Conservation (phyloP, 2,329 filamentous ascomycete genomes). For the Beauveria brongniartii region DNA sequence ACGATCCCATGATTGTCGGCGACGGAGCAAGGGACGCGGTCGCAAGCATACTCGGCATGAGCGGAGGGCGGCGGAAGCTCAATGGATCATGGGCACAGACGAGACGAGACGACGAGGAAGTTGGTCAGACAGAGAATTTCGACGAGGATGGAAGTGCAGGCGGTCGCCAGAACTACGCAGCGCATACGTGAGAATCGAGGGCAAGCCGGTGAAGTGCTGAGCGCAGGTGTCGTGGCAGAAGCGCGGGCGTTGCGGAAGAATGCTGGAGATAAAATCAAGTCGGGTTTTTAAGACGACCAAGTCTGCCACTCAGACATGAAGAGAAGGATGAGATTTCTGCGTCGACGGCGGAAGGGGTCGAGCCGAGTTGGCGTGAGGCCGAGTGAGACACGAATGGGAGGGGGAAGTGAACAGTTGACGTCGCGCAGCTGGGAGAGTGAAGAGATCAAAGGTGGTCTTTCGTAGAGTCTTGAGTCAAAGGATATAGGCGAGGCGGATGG, state of each 20-base stretch:
- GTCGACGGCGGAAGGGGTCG: not conserved
- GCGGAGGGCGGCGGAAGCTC: not conserved
- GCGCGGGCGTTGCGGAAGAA: not conserved
- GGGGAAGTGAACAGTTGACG: not conserved
- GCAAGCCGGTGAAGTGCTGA: not conserved
- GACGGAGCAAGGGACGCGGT: slow-evolving; percentile 19
- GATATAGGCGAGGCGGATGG: not conserved
- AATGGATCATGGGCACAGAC: not conserved
- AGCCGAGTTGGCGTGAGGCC: slow-evolving; percentile 4
- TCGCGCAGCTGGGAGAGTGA: not conserved
- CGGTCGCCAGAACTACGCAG: not conserved
- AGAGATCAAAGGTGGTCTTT: not conserved
- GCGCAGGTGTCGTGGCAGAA: not conserved
- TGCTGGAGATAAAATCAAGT: not conserved
- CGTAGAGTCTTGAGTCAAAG: not conserved
- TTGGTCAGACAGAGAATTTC: not conserved
- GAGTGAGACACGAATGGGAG: slow-evolving; percentile 4
- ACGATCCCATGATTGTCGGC: slow-evolving; percentile 26
- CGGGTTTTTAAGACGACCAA: not conserved
- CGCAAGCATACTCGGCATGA: slow-evolving; percentile 21
- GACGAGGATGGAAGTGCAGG: not conserved
- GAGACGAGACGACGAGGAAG: not conserved
- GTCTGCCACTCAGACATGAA: slow-evolving; percentile 4
- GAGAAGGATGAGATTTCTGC: not conserved
- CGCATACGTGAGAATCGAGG: not conserved